Conservation (phyloP, 2,329 filamentous ascomycete genomes). For the Chrysosphaeria jannelii region DNA sequence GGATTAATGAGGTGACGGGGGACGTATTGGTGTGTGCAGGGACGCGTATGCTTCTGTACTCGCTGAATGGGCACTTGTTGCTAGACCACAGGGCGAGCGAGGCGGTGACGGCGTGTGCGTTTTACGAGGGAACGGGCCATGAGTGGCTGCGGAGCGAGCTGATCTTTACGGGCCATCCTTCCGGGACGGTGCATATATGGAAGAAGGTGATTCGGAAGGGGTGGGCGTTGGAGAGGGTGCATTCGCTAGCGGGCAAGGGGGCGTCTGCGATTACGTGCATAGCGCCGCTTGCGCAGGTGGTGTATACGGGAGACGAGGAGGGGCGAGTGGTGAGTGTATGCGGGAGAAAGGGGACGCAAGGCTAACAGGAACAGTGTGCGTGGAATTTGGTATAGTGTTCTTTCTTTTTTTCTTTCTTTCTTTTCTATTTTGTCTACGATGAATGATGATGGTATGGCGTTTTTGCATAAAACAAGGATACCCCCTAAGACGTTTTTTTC, state of each 20-base stretch:
- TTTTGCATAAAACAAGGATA: no score
- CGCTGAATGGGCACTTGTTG: slow-evolving; percentile 60
- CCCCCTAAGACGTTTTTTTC: no score
- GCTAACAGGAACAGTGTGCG: not conserved
- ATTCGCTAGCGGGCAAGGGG: slow-evolving; percentile 33
- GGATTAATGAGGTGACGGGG: slow-evolving; percentile 71
- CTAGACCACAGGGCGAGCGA: slow-evolving; percentile 53
- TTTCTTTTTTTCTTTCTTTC: not conserved
- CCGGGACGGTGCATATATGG: slow-evolving; percentile 62
- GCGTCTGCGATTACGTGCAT: slow-evolving; percentile 62
- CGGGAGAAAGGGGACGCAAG: not conserved
- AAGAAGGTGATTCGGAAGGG: slow-evolving; percentile 19
- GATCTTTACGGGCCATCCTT: slow-evolving; percentile 64
- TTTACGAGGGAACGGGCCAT: slow-evolving; percentile 71
- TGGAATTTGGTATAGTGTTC: not conserved
- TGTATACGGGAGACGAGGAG: slow-evolving; percentile 87
- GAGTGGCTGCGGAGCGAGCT: slow-evolving; percentile 77
- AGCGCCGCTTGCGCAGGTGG: slow-evolving; percentile 46
- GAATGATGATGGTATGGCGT: not conserved
- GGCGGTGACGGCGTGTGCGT: slow-evolving; percentile 52
- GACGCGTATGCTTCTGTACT: slow-evolving; percentile 46
- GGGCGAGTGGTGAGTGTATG: slow-evolving; percentile 58
- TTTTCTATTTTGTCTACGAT: not conserved
- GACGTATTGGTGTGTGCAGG: slow-evolving; percentile 68
- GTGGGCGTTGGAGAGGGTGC: slow-evolving; percentile 53